phyloP scores from a whole-genome alignment of 345 rosid genomes.

The Dipteronia dyeriana region DNA sequence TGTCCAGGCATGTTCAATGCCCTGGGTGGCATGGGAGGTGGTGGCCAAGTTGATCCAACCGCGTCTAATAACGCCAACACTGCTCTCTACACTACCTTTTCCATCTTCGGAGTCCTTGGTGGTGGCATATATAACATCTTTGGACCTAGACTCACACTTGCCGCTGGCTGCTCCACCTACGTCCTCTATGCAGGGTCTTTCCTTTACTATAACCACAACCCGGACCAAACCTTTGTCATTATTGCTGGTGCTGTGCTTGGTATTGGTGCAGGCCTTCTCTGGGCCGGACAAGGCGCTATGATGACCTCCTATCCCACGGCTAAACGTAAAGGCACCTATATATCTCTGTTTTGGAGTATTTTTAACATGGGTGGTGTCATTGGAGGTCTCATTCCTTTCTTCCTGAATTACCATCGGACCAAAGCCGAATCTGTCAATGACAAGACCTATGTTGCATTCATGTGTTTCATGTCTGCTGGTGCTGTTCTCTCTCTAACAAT shows the following conservation, averaged over 20 bases:
- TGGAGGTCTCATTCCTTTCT: conserved; percentile 68
- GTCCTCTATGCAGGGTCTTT: conserved; percentile 62
- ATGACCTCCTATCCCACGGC: conserved; percentile 70
- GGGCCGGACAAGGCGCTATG: conserved; percentile 74
- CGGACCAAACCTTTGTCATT: conserved; percentile 48
- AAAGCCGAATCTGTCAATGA: conserved; percentile 51
- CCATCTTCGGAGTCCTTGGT: conserved; percentile 61
- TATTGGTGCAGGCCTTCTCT: conserved; percentile 63
- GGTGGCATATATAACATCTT: conserved; percentile 69
- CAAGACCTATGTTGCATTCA: conserved; percentile 57
- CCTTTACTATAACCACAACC: conserved; percentile 60
- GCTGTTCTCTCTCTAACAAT: conserved; percentile 45
- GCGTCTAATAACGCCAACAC: conserved; percentile 67
- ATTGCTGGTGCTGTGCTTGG: conserved; percentile 61
- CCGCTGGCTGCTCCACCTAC: conserved; percentile 60
- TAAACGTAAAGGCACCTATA: conserved; percentile 55
- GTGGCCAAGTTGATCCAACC: conserved; percentile 57
- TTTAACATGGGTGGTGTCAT: conserved; percentile 74
- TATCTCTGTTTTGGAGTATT: conserved; percentile 61
- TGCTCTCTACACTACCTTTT: conserved; percentile 66
- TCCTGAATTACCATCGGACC: conserved; percentile 41
- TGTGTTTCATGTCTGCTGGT: conserved; percentile 59
- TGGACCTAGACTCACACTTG: conserved; percentile 59
- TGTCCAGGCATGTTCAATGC: conserved; percentile 82
- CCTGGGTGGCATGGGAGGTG: conserved; percentile 70